These are phyloP conservation scores for Calvatia gigantea DNA, from an alignment of 768 basidiomycete genomes.

Conservation along the genomic window DNA sequence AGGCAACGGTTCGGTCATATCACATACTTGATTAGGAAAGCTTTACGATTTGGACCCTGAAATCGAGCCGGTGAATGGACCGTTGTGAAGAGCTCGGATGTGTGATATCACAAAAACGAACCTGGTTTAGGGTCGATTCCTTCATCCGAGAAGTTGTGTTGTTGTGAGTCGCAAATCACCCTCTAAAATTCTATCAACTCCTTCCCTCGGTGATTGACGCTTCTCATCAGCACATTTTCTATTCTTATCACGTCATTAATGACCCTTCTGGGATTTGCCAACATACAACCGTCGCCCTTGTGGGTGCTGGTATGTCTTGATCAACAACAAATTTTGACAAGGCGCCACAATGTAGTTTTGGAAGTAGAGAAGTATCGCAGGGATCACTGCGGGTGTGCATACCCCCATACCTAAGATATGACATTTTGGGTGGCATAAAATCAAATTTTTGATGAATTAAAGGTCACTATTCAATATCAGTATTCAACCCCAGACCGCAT, in stretches of 20 bases:
- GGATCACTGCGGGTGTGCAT: too few relatives aligned
- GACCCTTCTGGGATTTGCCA: background rate
- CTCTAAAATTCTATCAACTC: conserved; percentile 5
- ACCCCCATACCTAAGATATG: too few relatives aligned
- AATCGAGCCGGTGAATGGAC: conserved; percentile 4
- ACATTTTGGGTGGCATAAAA: too few relatives aligned
- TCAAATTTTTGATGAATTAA: too few relatives aligned
- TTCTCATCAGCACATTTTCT: background rate
- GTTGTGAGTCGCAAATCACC: background rate
- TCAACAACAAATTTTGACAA: background rate
- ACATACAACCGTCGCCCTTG: background rate
- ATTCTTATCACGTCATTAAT: background rate
- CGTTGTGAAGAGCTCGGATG: background rate
- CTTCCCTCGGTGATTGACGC: background rate
- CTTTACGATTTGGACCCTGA: background rate
- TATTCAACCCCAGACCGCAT: too few relatives aligned
- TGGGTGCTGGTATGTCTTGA: background rate
- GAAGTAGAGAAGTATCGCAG: too few relatives aligned
- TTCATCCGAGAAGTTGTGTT: background rate
- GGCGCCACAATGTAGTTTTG: too few relatives aligned
- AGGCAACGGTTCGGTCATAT: background rate
- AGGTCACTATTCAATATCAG: too few relatives aligned
- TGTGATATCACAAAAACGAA: conserved; percentile 9
- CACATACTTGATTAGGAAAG: conserved; percentile 1
- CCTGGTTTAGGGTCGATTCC: background rate